Percentiles rank a stretch among this genome's conserved stretches.
Evolutionary conservation across 108 stramenopile genomes (phyloP).

Genomic region (Schizochytrium sp.): DNA sequence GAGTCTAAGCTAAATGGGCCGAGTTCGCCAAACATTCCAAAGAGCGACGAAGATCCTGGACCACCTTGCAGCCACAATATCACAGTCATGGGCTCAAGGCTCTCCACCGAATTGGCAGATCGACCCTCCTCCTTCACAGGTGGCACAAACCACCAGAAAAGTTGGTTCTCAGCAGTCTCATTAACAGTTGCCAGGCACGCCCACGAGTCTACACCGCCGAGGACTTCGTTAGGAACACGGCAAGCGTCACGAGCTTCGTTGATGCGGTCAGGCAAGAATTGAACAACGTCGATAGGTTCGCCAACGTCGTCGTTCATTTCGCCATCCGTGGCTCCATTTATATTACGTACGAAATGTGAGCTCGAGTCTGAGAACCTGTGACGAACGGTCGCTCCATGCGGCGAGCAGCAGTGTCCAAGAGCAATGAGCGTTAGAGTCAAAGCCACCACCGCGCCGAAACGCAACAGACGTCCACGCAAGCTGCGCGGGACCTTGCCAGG

Average conservation of each 20-base stretch:
- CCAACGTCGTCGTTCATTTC: neutral
- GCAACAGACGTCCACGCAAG: no score
- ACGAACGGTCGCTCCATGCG: no score
- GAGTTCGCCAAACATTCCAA: slow-evolving; percentile 64
- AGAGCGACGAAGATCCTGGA: slow-evolving; percentile 65
- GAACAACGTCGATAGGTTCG: neutral
- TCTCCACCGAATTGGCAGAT: neutral
- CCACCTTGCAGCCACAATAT: slow-evolving; percentile 68
- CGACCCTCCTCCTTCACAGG: neutral
- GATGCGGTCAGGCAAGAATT: slow-evolving; percentile 14
- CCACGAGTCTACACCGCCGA: slow-evolving; percentile 29
- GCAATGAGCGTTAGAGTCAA: no score
- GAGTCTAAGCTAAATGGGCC: slow-evolving; percentile 61
- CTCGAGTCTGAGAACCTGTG: no score
- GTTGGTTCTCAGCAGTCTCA: slow-evolving; percentile 20
- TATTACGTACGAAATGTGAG: no score
- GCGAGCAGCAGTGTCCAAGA: no score
- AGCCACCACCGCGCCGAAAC: no score
- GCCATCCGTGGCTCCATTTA: neutral
- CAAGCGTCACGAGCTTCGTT: slow-evolving; percentile 10
- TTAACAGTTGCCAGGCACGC: slow-evolving; percentile 24
- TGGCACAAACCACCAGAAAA: slow-evolving; percentile 63
- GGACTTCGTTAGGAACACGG: slow-evolving; percentile 29
- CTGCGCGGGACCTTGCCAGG: no score
- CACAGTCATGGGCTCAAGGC: slow-evolving; percentile 44